Evolutionary conservation across 2,329 filamentous ascomycete genomes (phyloP).

Genomic region (Macrophomina pseudophaseolina): DNA sequence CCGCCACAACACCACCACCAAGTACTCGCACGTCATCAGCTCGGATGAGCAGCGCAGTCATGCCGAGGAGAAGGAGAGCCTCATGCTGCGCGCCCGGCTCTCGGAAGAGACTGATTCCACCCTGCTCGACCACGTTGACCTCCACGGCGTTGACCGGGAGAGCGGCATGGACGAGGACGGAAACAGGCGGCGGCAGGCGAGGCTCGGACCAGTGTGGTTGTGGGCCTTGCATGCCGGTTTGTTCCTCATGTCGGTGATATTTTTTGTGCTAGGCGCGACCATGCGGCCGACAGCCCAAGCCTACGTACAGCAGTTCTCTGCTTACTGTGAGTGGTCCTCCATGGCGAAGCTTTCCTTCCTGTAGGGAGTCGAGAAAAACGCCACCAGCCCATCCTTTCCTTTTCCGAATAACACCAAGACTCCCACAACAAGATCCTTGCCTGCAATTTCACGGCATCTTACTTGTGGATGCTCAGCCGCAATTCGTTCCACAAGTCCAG

Average conservation of each 20-base stretch:
- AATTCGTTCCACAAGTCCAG: not conserved
- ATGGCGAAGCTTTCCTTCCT: not conserved
- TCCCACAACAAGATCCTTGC: not conserved
- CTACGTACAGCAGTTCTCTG: slow-evolving; percentile 13
- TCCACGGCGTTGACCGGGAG: slow-evolving; percentile 7
- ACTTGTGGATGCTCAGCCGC: not conserved
- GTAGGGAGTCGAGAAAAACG: slow-evolving; percentile 2
- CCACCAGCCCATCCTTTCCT: slow-evolving; percentile 3
- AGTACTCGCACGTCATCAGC: slow-evolving; percentile 12
- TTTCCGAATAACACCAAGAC: not conserved
- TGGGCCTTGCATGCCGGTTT: slow-evolving; percentile 21
- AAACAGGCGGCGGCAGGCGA: not conserved
- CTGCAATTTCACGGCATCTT: not conserved
- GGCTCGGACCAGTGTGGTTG: slow-evolving; percentile 24
- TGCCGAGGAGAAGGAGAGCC: slow-evolving; percentile 13
- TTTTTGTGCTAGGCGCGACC: slow-evolving; percentile 12
- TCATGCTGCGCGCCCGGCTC: slow-evolving; percentile 4
- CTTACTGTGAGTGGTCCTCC: slow-evolving; percentile 13
- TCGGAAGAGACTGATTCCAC: slow-evolving; percentile 22
- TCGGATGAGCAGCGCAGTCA: slow-evolving; percentile 7
- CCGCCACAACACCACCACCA: not conserved
- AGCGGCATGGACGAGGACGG: not conserved
- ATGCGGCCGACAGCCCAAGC: slow-evolving; percentile 4
- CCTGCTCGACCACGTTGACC: slow-evolving; percentile 7
- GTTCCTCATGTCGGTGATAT: slow-evolving; percentile 16